These are phyloP conservation scores for Carpinus fangiana DNA, from an alignment of 306 rosid species.

Conservation along the genomic window DNA sequence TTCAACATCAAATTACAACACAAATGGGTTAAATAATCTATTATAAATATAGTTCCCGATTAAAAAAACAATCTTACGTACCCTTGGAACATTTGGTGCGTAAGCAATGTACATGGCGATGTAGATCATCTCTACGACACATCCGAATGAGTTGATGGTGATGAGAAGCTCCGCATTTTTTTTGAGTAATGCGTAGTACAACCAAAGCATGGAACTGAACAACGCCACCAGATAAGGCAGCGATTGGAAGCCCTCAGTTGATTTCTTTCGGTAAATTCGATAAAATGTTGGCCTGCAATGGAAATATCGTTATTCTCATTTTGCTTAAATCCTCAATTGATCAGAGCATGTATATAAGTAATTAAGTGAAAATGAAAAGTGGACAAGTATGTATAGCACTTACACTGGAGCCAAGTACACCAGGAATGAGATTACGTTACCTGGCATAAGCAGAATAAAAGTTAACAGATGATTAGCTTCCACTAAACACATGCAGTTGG, in stretches of 20 bases:
- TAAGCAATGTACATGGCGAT: constrained; percentile 53
- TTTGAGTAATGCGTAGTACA: constrained; percentile 67
- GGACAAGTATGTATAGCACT: constrained; percentile 26
- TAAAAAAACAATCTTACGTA: constrained; percentile 1
- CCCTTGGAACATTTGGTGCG: constrained; percentile 62
- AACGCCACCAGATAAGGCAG: constrained; percentile 79
- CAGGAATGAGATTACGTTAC: constrained; percentile 76
- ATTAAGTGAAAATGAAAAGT: background rate
- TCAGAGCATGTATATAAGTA: background rate
- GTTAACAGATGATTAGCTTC: background rate
- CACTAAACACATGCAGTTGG: background rate
- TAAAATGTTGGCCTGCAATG: constrained; percentile 71
- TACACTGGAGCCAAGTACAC: constrained; percentile 92
- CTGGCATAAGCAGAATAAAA: constrained; percentile 36
- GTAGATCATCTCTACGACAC: constrained; percentile 58
- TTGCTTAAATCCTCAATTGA: background rate
- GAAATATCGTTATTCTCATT: background rate
- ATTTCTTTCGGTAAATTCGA: constrained; percentile 66
- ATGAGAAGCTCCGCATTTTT: constrained; percentile 60
- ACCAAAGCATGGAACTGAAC: constrained; percentile 82
- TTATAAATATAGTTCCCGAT: background rate
- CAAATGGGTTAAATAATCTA: background rate
- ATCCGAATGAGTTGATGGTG: constrained; percentile 83
- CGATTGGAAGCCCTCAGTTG: constrained; percentile 79
- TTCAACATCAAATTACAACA: background rate